A percentile compares a stretch with the other conserved stretches of the same genome.
Conservation (phyloP, 495 filamentous ascomycete genomes). For the Bryoglossum gracile region DNA sequence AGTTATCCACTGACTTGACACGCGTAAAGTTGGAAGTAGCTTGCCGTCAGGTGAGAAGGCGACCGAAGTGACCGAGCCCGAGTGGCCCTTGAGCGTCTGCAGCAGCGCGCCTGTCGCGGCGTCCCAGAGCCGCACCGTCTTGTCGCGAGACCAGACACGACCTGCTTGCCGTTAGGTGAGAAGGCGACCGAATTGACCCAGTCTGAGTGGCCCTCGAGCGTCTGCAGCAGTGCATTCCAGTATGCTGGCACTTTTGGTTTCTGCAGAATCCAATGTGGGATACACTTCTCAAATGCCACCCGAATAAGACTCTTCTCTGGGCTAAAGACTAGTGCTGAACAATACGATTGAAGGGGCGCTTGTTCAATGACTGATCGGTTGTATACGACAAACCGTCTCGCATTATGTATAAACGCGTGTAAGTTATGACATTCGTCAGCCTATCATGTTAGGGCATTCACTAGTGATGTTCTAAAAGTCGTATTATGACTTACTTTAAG, state of each 20-base stretch:
- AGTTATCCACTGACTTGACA: not conserved
- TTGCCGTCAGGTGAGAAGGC: slow-evolving; percentile 12
- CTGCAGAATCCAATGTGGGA: not conserved
- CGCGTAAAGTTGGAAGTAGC: slow-evolving; percentile 7
- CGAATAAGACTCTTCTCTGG: not conserved
- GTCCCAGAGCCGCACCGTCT: slow-evolving; percentile 6
- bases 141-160: not conserved
- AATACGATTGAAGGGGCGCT: not conserved
- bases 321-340: not conserved
- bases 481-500: not conserved
- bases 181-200: not conserved
- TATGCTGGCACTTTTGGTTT: not conserved
- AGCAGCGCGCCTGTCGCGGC: slow-evolving; percentile 1
- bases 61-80: not conserved
- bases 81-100: slow-evolving; percentile 12
- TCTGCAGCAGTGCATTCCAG: not conserved
- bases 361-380: slow-evolving; percentile 1
- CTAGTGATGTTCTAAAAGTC: not conserved
- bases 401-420: not conserved
- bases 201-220: not conserved
- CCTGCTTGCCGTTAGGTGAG: not conserved
- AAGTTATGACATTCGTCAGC: not conserved
- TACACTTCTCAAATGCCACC: not conserved
- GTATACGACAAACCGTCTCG: not conserved
- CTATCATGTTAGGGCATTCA: not conserved